Evolutionary conservation across 345 rosid genomes (phyloP), one percentile per base, ranked within the genome.

Genomic region (Dovyalis caffra): DNA sequence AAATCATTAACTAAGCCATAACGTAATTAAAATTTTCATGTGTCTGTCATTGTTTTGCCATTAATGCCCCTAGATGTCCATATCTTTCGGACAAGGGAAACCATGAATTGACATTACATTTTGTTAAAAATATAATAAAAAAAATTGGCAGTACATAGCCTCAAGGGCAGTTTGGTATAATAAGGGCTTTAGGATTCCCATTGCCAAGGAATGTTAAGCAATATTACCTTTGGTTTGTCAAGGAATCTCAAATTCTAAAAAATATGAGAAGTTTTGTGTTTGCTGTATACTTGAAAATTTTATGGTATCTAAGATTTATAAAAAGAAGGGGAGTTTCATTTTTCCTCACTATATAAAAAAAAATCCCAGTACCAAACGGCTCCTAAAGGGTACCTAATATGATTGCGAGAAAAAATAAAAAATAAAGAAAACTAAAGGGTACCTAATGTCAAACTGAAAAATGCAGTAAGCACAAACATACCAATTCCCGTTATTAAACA

Each of bases 1-100:
- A 7, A 69, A 58, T 56, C 33, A n/a, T 32, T 31, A 68, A 66
- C 21, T 18, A 12, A 64, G 32, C 7, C 2, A 63, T 64, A 53
- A 49, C 62, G 35, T 61, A 60, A 69, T 66, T 56, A 69, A 66
- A 58, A 45, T 53, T 71, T 73, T 60, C 76, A 79, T 70, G 83
- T 75, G 81, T 74, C 34, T 56, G 34, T 43, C 70, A 23, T 21
- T 74, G 23, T 66, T 77, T 38, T 29, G 64, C 53, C 65, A 63
- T 81, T 20, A 74, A 78, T 5, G 26, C 53, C 25, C 76, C 35
- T 23, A 21, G 63, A 28, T 76, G 33, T 66, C 63, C 64, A 56
- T 26, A 11, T 10, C 66, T 61, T 58, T 26, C 38, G 71, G 67
- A 10, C 4, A 38, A 66, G 45, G 33, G 25, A 10, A 58, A 35